Base-by-base conservation (phyloP, 768 basidiomycete genomes). In the Cystobasidium tubakii region DNA sequence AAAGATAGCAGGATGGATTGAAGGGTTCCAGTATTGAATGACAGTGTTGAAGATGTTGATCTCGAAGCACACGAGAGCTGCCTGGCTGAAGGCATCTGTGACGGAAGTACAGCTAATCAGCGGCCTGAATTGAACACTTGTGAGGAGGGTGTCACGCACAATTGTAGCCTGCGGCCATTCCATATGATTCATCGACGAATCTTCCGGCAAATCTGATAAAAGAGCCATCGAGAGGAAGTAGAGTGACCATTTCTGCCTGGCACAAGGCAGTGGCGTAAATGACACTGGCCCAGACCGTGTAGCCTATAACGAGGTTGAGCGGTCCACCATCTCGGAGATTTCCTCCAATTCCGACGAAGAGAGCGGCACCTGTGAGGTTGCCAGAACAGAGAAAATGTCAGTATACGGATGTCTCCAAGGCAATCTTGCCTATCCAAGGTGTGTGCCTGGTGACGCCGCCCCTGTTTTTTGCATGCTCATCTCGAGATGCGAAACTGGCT, bases 41-140 rank as follows among this genome's bases (percentile, higher is more conserved):
- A 74, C 74, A 9, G 66, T 69, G 50, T 67, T 69, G 55, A 74
- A 74, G 74, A 74, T 74, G 66, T 67, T 74, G 66, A 74, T 74
- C 25, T 74, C 74, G 39, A 74, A 74, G 67, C 74, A 74, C 31
- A 74, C 54, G 15, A 74, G 66, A 33, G 74, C 74, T 6, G 74
- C 74, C 25, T 71, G 69, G 13, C 31, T 55, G 65, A 74, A 50
- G 53, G 36, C 70, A 25, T 67, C 54, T 53, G 25, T 23, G 25
- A 36, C 55, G n/a, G 31, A 9, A 67, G 3, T 55, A 34, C n/a
- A 39, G 10, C n/a, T 9, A n/a, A 21, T 57, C 31, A 55, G 70
- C 70, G 50, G n/a, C n/a, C 23, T 25, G 36, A 9, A 54, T 53
- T 39, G 6, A 15, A 39, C 15, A 39, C 39, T 15, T 39, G 39